Base-by-base conservation (phyloP, 306 rosid genomes). In the Betula pendula region DNA sequence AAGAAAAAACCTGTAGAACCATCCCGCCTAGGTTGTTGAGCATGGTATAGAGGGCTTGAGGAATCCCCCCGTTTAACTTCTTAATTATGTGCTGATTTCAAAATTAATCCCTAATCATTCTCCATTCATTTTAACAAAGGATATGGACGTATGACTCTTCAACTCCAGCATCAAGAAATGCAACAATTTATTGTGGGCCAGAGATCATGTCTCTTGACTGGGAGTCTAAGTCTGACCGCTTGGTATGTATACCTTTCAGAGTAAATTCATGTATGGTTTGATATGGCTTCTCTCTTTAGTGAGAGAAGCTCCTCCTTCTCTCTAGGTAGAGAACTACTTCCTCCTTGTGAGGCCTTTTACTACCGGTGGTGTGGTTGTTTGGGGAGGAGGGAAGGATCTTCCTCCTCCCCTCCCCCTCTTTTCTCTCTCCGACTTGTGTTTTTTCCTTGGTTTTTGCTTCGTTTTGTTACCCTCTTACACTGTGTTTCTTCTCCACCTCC, bases 221-320 rank as follows among this genome's bases (percentile, higher is more conserved):
- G 98, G 98, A 94, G 75, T 92, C 96, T 83, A 94, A 94, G 89
- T 94, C 98, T 40, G 96, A 92, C 62, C 94, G 97, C 81, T 78
- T 94, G 90, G 98, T 94, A 94, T 75, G 96, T 75, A 81, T 73
- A 77, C 75, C 71, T 74, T 59, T 71, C 55, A 49, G 35, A 11
- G 73, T 49, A 75, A 47, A 62, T 45, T 12, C 25, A 71, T 15
- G 40, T 44, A 71, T 81, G 58, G 74, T 48, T 75, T 76, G 60
- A 67, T 70, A n/a, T n/a, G n/a, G n/a, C n/a, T n/a, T n/a, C n/a
- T n/a, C n/a, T n/a, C n/a, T n/a, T n/a, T n/a, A n/a, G n/a, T n/a
- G n/a, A n/a, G n/a, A n/a, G n/a, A n/a, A n/a, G n/a, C n/a, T n/a
- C n/a, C n/a, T n/a, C n/a, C n/a, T n/a, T n/a, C n/a, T n/a, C n/a